Evolutionary conservation across 2,329 filamentous ascomycete species (phyloP).

Genomic region (Exutisphaerella laricina): DNA sequence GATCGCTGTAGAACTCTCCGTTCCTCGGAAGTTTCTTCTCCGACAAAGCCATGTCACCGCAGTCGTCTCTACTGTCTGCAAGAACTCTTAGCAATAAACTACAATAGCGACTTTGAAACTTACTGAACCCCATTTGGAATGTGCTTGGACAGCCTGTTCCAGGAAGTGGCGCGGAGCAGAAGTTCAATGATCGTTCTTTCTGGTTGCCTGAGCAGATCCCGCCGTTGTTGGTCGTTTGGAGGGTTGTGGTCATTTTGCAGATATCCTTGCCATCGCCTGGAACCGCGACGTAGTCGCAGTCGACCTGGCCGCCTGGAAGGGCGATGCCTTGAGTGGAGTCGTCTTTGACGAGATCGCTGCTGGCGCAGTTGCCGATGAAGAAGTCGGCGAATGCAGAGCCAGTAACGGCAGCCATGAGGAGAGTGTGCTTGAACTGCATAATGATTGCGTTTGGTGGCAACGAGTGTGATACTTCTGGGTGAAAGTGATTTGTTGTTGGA

Average conservation of each 20-base stretch:
- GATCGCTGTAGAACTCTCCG: conserved; percentile 12
- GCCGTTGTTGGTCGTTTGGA: conserved; percentile 11
- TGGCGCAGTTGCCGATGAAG: conserved; percentile 14
- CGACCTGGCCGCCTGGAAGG: conserved; percentile 7
- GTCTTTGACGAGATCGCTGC: background rate
- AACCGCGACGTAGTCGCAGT: conserved; percentile 13
- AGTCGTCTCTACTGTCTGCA: conserved; percentile 10
- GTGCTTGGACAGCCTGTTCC: conserved; percentile 7
- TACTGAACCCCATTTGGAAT: conserved; percentile 6
- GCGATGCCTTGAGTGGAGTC: conserved; percentile 4
- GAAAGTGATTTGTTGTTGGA: background rate
- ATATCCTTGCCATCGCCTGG: conserved; percentile 3
- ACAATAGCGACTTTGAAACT: background rate
- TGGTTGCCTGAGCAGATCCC: conserved; percentile 13
- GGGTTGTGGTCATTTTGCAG: conserved; percentile 2
- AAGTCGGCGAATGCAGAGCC: conserved; percentile 10
- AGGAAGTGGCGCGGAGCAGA: conserved; percentile 5
- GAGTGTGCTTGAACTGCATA: background rate
- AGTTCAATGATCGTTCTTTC: conserved; percentile 8
- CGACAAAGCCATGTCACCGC: conserved; percentile 9
- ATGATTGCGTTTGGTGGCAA: background rate
- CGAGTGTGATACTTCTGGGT: background rate
- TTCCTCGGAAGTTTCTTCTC: conserved; percentile 5
- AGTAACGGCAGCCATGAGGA: background rate
- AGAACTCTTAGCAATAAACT: background rate